A percentile compares a stretch with the other conserved stretches of the same genome.
These are phyloP conservation scores for Hygrocybe punicea DNA, from an alignment of 768 basidiomycete species.

Conservation along the genomic window DNA sequence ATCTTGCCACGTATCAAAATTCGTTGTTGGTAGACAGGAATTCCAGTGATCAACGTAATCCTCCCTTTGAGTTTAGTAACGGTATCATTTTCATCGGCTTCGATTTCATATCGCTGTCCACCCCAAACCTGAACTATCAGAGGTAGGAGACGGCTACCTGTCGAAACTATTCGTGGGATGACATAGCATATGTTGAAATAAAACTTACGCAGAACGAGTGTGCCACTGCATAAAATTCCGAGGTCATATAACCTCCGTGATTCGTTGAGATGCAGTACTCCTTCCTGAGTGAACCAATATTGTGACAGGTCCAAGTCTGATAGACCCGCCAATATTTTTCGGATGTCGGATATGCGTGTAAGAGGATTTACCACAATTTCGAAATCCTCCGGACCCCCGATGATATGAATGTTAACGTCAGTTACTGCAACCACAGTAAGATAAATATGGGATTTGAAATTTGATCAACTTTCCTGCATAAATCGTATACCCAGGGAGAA, in stretches of 20 bases:
- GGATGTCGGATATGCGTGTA: neutral
- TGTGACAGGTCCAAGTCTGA: neutral
- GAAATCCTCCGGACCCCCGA: neutral
- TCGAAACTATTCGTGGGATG: neutral
- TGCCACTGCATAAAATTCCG: neutral
- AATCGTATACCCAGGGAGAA: conserved; percentile 8
- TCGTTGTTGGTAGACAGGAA: neutral
- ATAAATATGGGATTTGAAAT: neutral
- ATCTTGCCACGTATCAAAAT: neutral
- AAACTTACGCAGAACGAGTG: neutral
- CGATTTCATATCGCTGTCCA: neutral
- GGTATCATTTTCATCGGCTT: neutral
- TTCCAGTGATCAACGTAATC: neutral
- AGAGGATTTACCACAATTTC: neutral
- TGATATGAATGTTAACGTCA: neutral
- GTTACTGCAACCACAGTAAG: neutral
- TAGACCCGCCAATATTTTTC: neutral
- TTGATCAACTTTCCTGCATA: conserved; percentile 9
- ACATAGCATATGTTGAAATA: neutral
- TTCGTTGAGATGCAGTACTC: neutral
- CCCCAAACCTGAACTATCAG: neutral
- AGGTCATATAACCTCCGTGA: neutral
- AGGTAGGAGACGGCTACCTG: neutral
- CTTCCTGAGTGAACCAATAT: neutral
- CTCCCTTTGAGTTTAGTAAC: neutral